phyloP scores from a whole-genome alignment of 2,329 filamentous ascomycete genomes.

The Arachnopeziza araneosa region DNA sequence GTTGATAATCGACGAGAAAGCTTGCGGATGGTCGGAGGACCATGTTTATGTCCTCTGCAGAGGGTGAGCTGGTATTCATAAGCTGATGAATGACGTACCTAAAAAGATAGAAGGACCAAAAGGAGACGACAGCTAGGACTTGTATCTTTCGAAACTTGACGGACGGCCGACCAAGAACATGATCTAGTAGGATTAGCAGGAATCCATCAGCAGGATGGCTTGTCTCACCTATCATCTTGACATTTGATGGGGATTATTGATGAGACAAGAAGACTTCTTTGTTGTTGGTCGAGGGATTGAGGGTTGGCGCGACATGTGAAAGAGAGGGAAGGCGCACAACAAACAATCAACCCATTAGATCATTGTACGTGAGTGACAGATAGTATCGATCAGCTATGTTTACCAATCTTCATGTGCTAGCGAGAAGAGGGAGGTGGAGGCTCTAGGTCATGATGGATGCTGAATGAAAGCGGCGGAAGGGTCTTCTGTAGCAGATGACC shows the following conservation, averaged over 20 bases:
- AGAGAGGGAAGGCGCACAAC: not conserved
- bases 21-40: conserved; percentile 68
- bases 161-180: conserved; percentile 86
- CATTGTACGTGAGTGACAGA: not conserved
- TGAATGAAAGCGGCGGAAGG: not conserved
- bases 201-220: not conserved
- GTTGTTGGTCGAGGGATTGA: not conserved
- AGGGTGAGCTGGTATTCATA: conserved; percentile 5
- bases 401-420: not conserved
- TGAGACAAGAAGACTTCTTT: not conserved
- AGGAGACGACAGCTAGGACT: conserved; percentile 82
- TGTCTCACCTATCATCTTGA: conserved; percentile 26
- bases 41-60: conserved; percentile 74
- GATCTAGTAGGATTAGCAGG: conserved; percentile 49
- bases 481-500: conserved; percentile 12
- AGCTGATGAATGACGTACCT: conserved; percentile 44
- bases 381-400: not conserved
- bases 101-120: conserved; percentile 83
- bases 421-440: not conserved
- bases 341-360: not conserved
- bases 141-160: conserved; percentile 88
- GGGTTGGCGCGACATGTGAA: conserved; percentile 2
- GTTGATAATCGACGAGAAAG: conserved; percentile 67
- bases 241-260: conserved; percentile 11
- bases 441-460: not conserved